phyloP scores from a whole-genome alignment of 768 basidiomycete genomes.

The Exsudoporus frostii region DNA sequence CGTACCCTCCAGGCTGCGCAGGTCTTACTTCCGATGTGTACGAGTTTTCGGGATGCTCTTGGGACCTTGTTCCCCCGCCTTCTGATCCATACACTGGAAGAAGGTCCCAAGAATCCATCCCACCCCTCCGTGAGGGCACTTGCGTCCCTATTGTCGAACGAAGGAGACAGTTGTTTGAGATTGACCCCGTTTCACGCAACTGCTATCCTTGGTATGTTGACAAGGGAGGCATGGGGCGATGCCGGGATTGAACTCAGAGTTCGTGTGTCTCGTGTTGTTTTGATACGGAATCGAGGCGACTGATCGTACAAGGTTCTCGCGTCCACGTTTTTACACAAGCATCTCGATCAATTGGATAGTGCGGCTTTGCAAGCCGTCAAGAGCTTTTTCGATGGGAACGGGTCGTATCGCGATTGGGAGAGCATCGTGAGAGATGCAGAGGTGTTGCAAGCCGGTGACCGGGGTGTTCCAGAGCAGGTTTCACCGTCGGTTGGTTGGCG shows the following conservation, averaged over 20 bases:
- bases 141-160: conserved; percentile 21
- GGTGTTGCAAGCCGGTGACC: background rate
- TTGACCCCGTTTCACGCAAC: conserved; percentile 30
- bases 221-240: conserved; percentile 39
- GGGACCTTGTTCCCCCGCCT: conserved; percentile 28
- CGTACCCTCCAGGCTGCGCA: conserved; percentile 37
- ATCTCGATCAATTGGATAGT: conserved; percentile 29
- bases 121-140: conserved; percentile 13
- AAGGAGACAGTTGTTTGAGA: conserved; percentile 28
- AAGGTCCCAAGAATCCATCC: conserved; percentile 33
- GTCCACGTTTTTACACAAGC: conserved; percentile 30
- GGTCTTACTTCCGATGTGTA: conserved; percentile 21
- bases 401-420: conserved; percentile 12
- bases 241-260: conserved; percentile 32
- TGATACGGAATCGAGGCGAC: background rate
- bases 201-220: conserved; percentile 39
- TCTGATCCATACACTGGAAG: conserved; percentile 40
- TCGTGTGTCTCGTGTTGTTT: conserved; percentile 15
- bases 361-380: conserved; percentile 22
- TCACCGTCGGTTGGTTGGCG: conserved; percentile 18
- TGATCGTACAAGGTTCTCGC: conserved; percentile 22
- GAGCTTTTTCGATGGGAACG: conserved; percentile 18
- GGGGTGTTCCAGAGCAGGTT: background rate
- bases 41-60: conserved; percentile 30
- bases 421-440: conserved; percentile 14